These are phyloP conservation scores for Endocalyx cinctus DNA, from an alignment of 2,329 filamentous ascomycete genomes.

Conservation along the genomic window DNA sequence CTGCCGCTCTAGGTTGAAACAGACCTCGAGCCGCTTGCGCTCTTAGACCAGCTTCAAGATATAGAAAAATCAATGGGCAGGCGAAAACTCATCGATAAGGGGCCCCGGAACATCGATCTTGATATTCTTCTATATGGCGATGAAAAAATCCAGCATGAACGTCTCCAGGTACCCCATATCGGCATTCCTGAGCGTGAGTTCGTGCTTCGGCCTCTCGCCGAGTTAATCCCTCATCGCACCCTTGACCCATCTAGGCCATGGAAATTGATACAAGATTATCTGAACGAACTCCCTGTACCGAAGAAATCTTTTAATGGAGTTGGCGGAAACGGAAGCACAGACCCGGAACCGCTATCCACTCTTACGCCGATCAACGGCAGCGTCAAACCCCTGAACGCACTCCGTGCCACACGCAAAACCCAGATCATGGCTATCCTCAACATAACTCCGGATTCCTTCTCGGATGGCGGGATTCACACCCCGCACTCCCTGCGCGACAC, in stretches of 20 bases:
- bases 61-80: slow-evolving; percentile 80
- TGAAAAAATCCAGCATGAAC: slow-evolving; percentile 58
- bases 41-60: slow-evolving; percentile 76
- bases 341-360: slow-evolving; percentile 50
- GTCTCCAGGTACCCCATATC: slow-evolving; percentile 79
- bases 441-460: slow-evolving; percentile 94
- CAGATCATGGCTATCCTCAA: slow-evolving; percentile 93
- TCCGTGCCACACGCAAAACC: slow-evolving; percentile 57
- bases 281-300: slow-evolving; percentile 57
- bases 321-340: no score
- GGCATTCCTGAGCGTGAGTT: slow-evolving; percentile 90
- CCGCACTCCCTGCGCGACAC: slow-evolving; percentile 51
- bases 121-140: slow-evolving; percentile 84
- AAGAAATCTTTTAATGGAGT: no score
- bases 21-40: slow-evolving; percentile 63
- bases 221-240: slow-evolving; percentile 57
- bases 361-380: slow-evolving; percentile 50
- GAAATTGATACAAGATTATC: slow-evolving; percentile 57
- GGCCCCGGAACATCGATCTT: slow-evolving; percentile 88
- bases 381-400: slow-evolving; percentile 53
- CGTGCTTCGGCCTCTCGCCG: slow-evolving; percentile 79
- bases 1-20: slow-evolving; percentile 76
- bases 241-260: slow-evolving; percentile 51
- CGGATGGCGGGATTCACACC: slow-evolving; percentile 71
- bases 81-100: slow-evolving; percentile 84